These are phyloP conservation scores for Plasmodium yoelii DNA, from an alignment of 169 alveolate genomes.

Conservation along the genomic window DNA sequence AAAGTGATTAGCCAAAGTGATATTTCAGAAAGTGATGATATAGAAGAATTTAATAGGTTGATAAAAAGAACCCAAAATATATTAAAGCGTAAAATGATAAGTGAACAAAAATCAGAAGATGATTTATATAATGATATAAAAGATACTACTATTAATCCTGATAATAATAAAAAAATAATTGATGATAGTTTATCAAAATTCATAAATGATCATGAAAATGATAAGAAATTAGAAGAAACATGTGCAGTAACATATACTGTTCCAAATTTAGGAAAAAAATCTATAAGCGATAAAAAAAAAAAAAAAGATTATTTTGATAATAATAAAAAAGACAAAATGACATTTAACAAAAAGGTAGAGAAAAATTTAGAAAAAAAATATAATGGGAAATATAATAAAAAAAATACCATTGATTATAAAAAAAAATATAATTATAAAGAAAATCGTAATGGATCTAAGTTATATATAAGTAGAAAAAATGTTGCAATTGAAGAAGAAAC, in stretches of 20 bases:
- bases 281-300: not conserved
- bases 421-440: not conserved
- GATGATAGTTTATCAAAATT: not conserved
- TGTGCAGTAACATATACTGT: not conserved
- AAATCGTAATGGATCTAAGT: not conserved
- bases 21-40: not conserved
- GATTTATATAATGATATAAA: not conserved
- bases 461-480: not conserved
- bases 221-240: not conserved
- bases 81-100: not conserved
- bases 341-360: not conserved
- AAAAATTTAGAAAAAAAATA: conserved; percentile 6
- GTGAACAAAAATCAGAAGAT: not conserved
- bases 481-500: not conserved
- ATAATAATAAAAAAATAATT: conserved; percentile 1
- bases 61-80: not conserved
- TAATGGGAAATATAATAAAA: conserved; percentile 1
- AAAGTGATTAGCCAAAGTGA: not conserved
- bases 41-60: not conserved
- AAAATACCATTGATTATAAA: not conserved
- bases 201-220: too few relatives aligned
- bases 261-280: not conserved
- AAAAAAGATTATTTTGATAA: not conserved
- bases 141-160: not conserved
- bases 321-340: conserved; percentile 1